Percentiles rank a stretch among this genome's conserved stretches.
Evolutionary conservation across 2,329 filamentous ascomycete genomes (phyloP).

Genomic region (Calonectria ilicicola): DNA sequence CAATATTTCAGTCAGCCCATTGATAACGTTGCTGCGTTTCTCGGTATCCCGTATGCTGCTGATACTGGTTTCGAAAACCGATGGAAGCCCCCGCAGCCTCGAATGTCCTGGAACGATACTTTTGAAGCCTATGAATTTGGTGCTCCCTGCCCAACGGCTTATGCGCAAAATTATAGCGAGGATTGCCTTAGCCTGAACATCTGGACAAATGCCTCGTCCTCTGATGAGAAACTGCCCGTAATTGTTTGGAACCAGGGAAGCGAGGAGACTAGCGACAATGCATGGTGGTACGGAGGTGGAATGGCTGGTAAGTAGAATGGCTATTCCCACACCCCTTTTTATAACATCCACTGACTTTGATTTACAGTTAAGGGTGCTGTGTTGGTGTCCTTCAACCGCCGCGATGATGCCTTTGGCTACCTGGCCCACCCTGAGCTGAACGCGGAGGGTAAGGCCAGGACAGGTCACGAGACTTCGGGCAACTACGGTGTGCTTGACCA

Average conservation of each 20-base stretch:
- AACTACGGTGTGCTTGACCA: slow-evolving; percentile 15
- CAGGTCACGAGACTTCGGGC: not conserved
- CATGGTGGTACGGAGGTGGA: not conserved
- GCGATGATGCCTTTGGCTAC: not conserved
- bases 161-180: slow-evolving; percentile 32
- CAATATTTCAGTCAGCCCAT: too few species aligned
- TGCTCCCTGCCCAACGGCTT: not conserved
- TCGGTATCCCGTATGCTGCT: slow-evolving; percentile 11
- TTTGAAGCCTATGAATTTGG: not conserved
- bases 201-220: slow-evolving; percentile 38
- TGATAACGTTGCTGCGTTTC: not conserved
- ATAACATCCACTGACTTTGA: too few species aligned
- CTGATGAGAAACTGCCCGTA: not conserved
- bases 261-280: not conserved
- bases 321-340: too few species aligned
- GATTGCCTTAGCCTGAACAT: slow-evolving; percentile 50
- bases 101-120: not conserved
- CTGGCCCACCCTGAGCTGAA: not conserved
- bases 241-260: not conserved
- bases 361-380: not conserved
- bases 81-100: not conserved
- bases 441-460: not conserved
- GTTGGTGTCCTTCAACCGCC: slow-evolving; percentile 12
- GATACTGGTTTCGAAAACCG: not conserved
- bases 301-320: not conserved